phyloP scores from a whole-genome alignment of 164 flowering plant genomes.

The Kalanchoe fedtschenkoi region DNA sequence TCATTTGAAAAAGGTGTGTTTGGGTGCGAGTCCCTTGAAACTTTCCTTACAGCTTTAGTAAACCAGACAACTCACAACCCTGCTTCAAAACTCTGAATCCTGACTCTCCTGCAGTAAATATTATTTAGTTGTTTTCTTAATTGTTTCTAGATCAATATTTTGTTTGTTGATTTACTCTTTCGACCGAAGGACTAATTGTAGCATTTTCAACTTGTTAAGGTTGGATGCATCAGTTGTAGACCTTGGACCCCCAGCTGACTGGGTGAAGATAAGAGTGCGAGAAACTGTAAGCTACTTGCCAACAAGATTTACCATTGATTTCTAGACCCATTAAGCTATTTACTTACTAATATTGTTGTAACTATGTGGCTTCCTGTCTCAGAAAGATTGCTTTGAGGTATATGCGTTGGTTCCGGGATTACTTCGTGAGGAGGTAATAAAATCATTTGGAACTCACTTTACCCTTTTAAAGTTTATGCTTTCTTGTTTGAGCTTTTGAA shows the following conservation, averaged over 20 bases:
- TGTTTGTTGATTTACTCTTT: background rate
- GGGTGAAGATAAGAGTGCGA: conserved; percentile 83
- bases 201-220: conserved; percentile 26
- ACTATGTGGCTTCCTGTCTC: conserved; percentile 12
- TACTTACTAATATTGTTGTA: background rate
- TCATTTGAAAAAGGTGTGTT: background rate
- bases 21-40: background rate
- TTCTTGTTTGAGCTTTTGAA: background rate
- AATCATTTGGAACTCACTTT: background rate
- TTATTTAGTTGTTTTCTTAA: background rate
- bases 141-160: background rate
- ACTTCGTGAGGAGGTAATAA: conserved; percentile 77
- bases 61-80: background rate
- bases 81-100: background rate
- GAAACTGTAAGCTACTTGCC: conserved; percentile 41
- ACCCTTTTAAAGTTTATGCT: background rate
- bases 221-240: conserved; percentile 52
- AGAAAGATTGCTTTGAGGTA: conserved; percentile 89
- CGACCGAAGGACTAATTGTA: conserved; percentile 6
- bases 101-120: background rate
- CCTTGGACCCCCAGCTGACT: conserved; percentile 71
- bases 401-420: conserved; percentile 93
- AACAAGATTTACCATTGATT: background rate
- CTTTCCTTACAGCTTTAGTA: background rate
- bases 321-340: background rate